Base-by-base conservation (phyloP, 2,329 filamentous ascomycete genomes). In the Colletotrichum sansevieriae region DNA sequence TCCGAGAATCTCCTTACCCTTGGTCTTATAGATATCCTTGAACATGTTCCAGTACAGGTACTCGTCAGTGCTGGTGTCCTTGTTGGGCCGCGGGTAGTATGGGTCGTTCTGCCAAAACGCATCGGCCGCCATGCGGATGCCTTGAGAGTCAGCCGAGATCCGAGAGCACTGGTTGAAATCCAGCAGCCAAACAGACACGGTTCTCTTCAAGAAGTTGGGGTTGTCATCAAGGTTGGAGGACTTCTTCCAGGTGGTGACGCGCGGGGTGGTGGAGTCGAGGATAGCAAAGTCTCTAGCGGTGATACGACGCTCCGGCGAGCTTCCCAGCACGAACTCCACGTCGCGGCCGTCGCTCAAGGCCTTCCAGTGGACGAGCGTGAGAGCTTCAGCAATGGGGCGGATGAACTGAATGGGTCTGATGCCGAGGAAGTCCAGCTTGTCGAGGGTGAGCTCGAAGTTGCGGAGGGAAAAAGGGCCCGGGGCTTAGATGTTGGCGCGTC, bases 131-230 rank as follows among this genome's bases (percentile, higher is more conserved):
- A 51, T 51, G 12, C n/a, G 1, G 11, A 29, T 9, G 7, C 47
- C 47, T n/a, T 51, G 47, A 20, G 47, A 12, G 12, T 51, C 47
- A 2, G 47, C 47, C 47, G 2, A 2, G 47, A 51, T 51, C 4
- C 47, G 15, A n/a, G 47, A 51, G 2, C 47, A 51, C 8, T 51
- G 47, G 22, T 51, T 51, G 11, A 51, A 51, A 10, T 51, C 47
- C 47, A 51, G 11, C 22, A 29, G 9, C 12, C 22, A 51, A 3
- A 51, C 47, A 25, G 3, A 29, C 7, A n/a, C 20, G 7, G 2
- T 29, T 2, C 47, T 51, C 7, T 51, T 20, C 47, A 9, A 15
- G 13, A 51, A 6, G 12, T 15, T 5, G 7, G 47, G 4, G 6
- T 4, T 2, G 6, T 4, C 7, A 15, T 51, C 47, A 2, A 51